Conservation (phyloP, 441 rosid genomes). For the Erysimum pusillum region DNA sequence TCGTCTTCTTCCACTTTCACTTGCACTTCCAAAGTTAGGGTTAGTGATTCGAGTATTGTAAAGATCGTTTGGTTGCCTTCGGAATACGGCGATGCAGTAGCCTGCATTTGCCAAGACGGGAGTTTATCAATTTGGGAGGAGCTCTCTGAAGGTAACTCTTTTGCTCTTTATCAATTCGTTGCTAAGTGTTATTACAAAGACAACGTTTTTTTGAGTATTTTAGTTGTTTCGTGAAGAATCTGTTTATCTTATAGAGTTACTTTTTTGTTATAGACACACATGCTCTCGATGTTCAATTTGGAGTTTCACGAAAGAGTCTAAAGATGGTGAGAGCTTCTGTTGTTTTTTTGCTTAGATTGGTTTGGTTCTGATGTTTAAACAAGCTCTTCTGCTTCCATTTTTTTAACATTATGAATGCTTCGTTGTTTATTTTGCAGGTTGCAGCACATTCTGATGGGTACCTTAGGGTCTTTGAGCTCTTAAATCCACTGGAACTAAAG, state of each 20-base stretch:
- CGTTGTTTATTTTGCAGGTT: conserved; percentile 54
- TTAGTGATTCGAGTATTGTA: no score
- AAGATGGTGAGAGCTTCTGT: conserved; percentile 94
- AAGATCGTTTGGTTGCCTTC: no score
- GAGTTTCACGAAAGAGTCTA: conserved; percentile 61
- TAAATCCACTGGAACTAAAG: conserved; percentile 73
- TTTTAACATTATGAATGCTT: background rate
- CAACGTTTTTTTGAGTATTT: no score
- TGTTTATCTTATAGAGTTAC: no score
- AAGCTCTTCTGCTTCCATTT: background rate
- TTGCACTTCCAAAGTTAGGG: no score
- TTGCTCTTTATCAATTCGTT: background rate
- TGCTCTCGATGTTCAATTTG: no score
- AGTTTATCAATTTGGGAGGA: conserved; percentile 81
- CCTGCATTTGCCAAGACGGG: conserved; percentile 76
- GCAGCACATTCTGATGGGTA: conserved; percentile 78
- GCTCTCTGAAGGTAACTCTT: conserved; percentile 63
- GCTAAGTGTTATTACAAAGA: background rate
- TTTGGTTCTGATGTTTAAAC: conserved; percentile 1
- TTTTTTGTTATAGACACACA: no score
- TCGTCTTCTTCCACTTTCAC: no score
- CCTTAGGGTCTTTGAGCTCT: conserved; percentile 80
- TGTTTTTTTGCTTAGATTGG: background rate
- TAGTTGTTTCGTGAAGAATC: no score
- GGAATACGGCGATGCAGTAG: no score